Percentiles rank a stretch among this genome's conserved stretches.
phyloP scores from a whole-genome alignment of 1,139 yeast genomes.

The Candida dubliniensis region DNA sequence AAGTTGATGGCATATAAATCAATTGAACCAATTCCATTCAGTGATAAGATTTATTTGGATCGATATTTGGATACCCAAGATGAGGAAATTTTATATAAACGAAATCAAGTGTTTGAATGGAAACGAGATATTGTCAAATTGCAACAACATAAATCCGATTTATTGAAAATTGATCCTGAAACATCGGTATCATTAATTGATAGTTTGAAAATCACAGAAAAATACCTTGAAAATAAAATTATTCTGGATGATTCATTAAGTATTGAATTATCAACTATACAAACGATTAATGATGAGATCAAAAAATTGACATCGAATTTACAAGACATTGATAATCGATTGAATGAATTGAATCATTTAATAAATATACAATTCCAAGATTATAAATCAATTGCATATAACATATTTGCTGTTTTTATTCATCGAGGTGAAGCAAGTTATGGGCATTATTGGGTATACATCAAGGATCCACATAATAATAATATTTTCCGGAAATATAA shows the following conservation, averaged over 20 bases:
- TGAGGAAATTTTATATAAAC: conserved; percentile 48
- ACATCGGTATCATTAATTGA: conserved; percentile 53
- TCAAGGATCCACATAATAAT: conserved; percentile 65
- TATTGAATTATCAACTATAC: conserved; percentile 15
- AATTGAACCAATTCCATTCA: conserved; percentile 76
- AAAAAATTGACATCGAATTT: conserved; percentile 30
- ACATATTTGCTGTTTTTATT: conserved; percentile 86
- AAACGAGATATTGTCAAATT: conserved; percentile 52
- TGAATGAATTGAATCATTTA: conserved; percentile 43
- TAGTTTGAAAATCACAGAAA: conserved; percentile 50
- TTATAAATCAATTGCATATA: conserved; percentile 67
- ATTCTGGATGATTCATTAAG: conserved; percentile 16
- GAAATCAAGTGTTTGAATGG: conserved; percentile 66
- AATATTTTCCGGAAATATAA: conserved; percentile 83
- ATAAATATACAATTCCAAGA: conserved; percentile 60
- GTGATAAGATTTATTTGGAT: conserved; percentile 78
- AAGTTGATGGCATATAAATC: conserved; percentile 77
- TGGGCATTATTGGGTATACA: conserved; percentile 97
- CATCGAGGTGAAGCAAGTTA: conserved; percentile 95
- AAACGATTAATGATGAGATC: conserved; percentile 20
- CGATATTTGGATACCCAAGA: conserved; percentile 79
- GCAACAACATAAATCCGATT: conserved; percentile 39
- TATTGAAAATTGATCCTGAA: conserved; percentile 45
- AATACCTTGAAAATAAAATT: conserved; percentile 52
- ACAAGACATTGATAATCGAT: conserved; percentile 36